Base-by-base conservation (phyloP, 73 alveolate genomes). In the Tetrahymena thermophila region DNA sequence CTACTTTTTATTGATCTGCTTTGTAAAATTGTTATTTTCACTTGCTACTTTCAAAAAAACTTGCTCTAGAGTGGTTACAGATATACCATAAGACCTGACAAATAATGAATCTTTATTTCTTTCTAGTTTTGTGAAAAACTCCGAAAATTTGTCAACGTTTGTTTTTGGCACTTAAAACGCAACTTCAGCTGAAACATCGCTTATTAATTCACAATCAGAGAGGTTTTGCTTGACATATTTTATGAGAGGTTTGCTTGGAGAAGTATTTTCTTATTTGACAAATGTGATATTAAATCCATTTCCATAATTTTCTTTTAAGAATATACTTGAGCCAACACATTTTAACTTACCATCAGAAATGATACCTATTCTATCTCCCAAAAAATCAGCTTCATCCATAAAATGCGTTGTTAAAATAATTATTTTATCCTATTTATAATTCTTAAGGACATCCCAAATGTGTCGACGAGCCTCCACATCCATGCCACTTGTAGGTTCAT, bases 351-450 rank as follows among this genome's bases (percentile, higher is more conserved):
- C 99, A 93, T 96, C 97, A 50, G 99, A 94, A 97, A 99, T 98
- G 57, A 99, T 99, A 5, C 99, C 99, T 34, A 99, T 99, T 96
- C 99, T 97, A 95, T 99, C 99, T 2, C 99, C 99, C 17, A 99
- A 95, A 56, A 98, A 98, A 97, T 98, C 99, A 84, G 99, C 99
- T 94, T 99, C 99, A 94, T 99, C 99, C 99, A 99, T 99, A 97
- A 97, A 99, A 95, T 99, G 99, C n/a, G 99, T 99, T 35, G 99
- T 99, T 40, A 99, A 96, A 31, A 99, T 98, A 37, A 99, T 97
- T 35, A 98, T 99, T 94, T 99, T 97, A 93, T 97, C 98, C 10
- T 95, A 96, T 85, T 98, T 98, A 94, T 98, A 94, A 85, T 98
- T 96, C 95, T 99, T 99, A 55, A 99, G 97, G 98, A 99, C 97